Base-by-base conservation (phyloP, 768 basidiomycete species). In the Cyathus striatus region DNA sequence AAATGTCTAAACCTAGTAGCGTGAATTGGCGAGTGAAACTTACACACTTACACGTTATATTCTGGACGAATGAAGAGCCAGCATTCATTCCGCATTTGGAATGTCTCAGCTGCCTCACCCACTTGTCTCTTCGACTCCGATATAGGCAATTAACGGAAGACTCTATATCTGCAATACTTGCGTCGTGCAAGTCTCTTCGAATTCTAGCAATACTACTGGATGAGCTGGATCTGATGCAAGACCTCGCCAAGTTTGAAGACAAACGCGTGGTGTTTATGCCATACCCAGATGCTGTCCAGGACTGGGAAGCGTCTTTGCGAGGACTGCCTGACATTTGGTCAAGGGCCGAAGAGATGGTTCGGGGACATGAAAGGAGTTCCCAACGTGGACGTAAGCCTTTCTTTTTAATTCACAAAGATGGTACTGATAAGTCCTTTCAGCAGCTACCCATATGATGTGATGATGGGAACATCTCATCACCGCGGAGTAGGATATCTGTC, bases 21-120 rank as follows among this genome's bases (percentile, higher is more conserved):
- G 54, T 47, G 24, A 38, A 41, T 2, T 67, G 66, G 62, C 52
- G 54, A 30, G 44, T 48, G 12, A 47, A 45, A 17, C 49, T 70
- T 25, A 70, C 65, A 4, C 65, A 67, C 39, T 57, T 70, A 21
- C 64, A 69, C 45, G 44, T 70, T 36, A 55, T 68, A 40, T 65
- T 65, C 40, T 68, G 66, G 66, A 50, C 43, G 4, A 49, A 52
- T 22, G 54, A 56, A 12, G 42, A 42, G 16, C 47, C 57, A 10
- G 48, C 52, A 10, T 33, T 46, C n/a, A 52, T 62, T 30, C 60
- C 64, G n/a, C 48, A 53, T 27, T 54, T 67, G 33, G 50, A 45
- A 20, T 45, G 50, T 24, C 44, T 70, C 4, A 44, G 50, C 25
- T 54, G 52, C 21, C 53, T 70, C 22, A 62, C 66, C 17, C 62